These are phyloP conservation scores for Afroboletus lepidellus DNA, from an alignment of 1,284 basidiomycete genomes.

Conservation along the genomic window DNA sequence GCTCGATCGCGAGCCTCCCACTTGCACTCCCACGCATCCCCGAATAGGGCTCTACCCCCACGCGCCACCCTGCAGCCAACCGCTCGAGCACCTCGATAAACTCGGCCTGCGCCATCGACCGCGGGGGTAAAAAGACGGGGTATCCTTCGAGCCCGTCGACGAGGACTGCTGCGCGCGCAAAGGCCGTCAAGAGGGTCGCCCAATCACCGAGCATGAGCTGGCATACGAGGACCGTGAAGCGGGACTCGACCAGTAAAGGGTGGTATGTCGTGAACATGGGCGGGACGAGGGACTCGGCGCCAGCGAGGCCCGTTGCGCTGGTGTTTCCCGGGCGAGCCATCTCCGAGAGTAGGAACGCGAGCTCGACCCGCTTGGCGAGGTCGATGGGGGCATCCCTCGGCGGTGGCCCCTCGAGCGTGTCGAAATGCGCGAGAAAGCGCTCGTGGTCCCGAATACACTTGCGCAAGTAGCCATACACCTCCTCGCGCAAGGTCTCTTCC, in stretches of 20 bases:
- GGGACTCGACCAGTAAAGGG: constrained; percentile 78
- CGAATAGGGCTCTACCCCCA: constrained; percentile 57
- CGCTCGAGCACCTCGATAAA: constrained; percentile 79
- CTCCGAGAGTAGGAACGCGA: constrained; percentile 67
- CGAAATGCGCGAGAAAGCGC: constrained; percentile 76
- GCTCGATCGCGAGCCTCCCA: constrained; percentile 47
- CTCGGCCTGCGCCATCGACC: constrained; percentile 83
- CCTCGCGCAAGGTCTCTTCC: constrained; percentile 53
- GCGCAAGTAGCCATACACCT: constrained; percentile 54
- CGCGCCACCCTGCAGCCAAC: constrained; percentile 66
- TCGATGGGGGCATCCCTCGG: constrained; percentile 39
- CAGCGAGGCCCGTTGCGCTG: constrained; percentile 30
- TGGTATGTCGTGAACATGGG: constrained; percentile 80
- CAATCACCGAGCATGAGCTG: constrained; percentile 75
- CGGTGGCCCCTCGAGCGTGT: constrained; percentile 53
- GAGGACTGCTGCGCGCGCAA: constrained; percentile 59
- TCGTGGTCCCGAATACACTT: constrained; percentile 80
- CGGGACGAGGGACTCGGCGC: constrained; percentile 38
- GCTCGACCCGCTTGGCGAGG: constrained; percentile 54
- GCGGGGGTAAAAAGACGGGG: constrained; percentile 77
- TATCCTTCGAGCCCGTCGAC: constrained; percentile 81
- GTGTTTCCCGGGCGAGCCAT: constrained; percentile 57
- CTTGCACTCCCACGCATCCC: constrained; percentile 39
- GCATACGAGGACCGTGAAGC: constrained; percentile 72
- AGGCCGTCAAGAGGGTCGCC: constrained; percentile 53